Evolutionary conservation across 306 rosid species (phyloP).

Genomic region (Astragalus membranaceus): DNA sequence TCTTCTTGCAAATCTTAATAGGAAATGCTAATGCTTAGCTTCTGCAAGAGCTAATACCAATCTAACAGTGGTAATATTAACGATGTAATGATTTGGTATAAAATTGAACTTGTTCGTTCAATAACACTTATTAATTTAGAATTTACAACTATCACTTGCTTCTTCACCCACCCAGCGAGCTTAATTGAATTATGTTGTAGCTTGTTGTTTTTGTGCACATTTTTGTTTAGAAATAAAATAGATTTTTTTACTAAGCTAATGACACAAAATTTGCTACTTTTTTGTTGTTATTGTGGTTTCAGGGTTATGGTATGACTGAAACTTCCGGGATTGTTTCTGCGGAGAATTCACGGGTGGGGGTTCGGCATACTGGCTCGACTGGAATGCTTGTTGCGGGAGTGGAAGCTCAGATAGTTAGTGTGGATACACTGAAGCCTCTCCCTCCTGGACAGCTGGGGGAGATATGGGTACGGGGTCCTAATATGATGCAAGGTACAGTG

Average conservation of each 20-base stretch:
- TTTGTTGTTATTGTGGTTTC: conserved; percentile 20
- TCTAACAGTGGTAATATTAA: no score
- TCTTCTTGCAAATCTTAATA: no score
- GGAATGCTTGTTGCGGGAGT: conserved; percentile 69
- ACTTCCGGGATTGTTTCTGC: conserved; percentile 61
- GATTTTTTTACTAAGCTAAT: not conserved
- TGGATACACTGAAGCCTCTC: conserved; percentile 70
- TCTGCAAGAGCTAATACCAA: no score
- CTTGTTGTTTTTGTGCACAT: not conserved
- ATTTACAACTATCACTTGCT: no score
- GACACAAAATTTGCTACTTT: not conserved
- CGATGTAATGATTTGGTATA: no score
- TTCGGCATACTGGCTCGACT: conserved; percentile 59
- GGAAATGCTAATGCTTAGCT: no score
- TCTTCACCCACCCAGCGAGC: no score
- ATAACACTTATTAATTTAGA: no score
- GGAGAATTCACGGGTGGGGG: conserved; percentile 46
- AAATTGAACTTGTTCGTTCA: no score
- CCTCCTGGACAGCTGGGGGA: conserved; percentile 87
- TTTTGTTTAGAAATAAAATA: not conserved
- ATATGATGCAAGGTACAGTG: conserved; percentile 69
- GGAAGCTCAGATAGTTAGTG: conserved; percentile 70
- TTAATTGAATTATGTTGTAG: no score
- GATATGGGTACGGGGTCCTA: conserved; percentile 89
- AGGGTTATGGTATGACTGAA: conserved; percentile 98